phyloP scores from a whole-genome alignment of 352 stramenopile species.

The Globisporangium irregulare region DNA sequence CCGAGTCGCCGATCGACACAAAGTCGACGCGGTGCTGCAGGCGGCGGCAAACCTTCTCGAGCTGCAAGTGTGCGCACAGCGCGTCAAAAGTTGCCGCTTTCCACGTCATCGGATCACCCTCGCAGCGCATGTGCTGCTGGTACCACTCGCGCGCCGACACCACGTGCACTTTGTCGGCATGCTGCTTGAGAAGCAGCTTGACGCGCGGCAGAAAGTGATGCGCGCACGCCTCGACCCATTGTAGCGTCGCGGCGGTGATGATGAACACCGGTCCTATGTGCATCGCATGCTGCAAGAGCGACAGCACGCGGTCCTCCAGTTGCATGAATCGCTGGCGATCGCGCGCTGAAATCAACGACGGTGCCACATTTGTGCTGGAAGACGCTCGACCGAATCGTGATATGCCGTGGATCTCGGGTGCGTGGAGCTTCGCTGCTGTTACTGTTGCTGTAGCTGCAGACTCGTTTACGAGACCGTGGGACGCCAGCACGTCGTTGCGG shows the following conservation, averaged over 20 bases:
- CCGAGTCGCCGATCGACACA: slow-evolving; percentile 54
- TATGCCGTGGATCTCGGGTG: background rate
- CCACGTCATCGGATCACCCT: slow-evolving; percentile 43
- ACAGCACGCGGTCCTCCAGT: slow-evolving; percentile 40
- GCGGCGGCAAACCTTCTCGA: slow-evolving; percentile 33
- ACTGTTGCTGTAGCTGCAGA: slow-evolving; percentile 1
- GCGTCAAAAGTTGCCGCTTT: slow-evolving; percentile 53
- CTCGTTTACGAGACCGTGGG: slow-evolving; percentile 37
- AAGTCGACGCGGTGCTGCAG: slow-evolving; percentile 32
- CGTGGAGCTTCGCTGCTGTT: background rate
- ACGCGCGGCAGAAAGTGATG: slow-evolving; percentile 46
- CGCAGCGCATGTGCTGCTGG: slow-evolving; percentile 30
- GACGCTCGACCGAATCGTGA: background rate
- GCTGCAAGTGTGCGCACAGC: slow-evolving; percentile 43
- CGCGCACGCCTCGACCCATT: slow-evolving; percentile 47
- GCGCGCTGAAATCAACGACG: slow-evolving; percentile 12
- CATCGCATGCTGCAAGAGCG: slow-evolving; percentile 37
- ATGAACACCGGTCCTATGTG: slow-evolving; percentile 55
- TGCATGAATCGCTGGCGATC: slow-evolving; percentile 26
- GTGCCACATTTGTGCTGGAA: background rate
- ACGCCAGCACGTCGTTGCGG: slow-evolving; percentile 35
- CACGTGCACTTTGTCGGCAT: slow-evolving; percentile 35
- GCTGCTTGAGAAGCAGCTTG: slow-evolving; percentile 34
- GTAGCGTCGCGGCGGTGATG: slow-evolving; percentile 52
- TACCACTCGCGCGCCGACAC: slow-evolving; percentile 65